A percentile compares a stretch with the other conserved stretches of the same genome.
Evolutionary conservation across 2,329 filamentous ascomycete genomes (phyloP).

Genomic region (Colletotrichum aenigma): DNA sequence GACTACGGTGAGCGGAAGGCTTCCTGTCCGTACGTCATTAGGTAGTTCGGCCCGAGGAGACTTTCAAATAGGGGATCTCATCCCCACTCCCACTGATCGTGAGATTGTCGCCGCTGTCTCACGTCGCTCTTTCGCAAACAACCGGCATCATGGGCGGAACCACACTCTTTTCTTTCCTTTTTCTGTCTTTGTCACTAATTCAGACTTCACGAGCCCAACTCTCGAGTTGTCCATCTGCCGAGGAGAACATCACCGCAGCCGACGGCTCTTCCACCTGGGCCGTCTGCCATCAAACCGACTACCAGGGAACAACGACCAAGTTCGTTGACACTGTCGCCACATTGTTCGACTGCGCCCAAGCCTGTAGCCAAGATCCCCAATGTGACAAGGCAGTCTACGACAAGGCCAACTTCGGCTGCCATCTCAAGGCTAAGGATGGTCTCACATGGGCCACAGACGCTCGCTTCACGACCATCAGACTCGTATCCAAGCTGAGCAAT

Average conservation of each 20-base stretch:
- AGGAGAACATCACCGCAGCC: not conserved
- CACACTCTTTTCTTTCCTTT: not conserved
- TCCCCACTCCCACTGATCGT: not conserved
- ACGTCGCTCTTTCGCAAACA: not conserved
- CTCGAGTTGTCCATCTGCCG: not conserved
- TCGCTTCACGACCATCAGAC: not conserved
- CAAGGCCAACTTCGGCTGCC: not conserved
- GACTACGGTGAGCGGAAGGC: not conserved
- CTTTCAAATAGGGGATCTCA: not conserved
- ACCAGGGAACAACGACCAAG: not conserved
- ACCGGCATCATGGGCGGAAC: not conserved
- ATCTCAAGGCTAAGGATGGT: not conserved
- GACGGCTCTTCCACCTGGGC: not conserved
- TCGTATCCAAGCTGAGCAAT: not conserved
- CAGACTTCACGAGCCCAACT: not conserved
- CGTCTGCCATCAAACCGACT: not conserved
- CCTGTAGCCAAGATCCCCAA: not conserved
- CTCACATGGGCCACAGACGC: not conserved
- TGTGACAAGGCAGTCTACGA: not conserved
- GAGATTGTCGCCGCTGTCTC: not conserved
- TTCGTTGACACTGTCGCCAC: not conserved
- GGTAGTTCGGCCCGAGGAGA: not conserved
- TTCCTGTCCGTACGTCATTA: not conserved
- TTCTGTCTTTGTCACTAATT: not conserved
- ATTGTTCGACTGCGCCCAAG: not conserved